Percentiles rank a stretch among this genome's conserved stretches.
These are phyloP conservation scores for Nidularia pulvinata DNA, from an alignment of 768 basidiomycete genomes.

Conservation along the genomic window DNA sequence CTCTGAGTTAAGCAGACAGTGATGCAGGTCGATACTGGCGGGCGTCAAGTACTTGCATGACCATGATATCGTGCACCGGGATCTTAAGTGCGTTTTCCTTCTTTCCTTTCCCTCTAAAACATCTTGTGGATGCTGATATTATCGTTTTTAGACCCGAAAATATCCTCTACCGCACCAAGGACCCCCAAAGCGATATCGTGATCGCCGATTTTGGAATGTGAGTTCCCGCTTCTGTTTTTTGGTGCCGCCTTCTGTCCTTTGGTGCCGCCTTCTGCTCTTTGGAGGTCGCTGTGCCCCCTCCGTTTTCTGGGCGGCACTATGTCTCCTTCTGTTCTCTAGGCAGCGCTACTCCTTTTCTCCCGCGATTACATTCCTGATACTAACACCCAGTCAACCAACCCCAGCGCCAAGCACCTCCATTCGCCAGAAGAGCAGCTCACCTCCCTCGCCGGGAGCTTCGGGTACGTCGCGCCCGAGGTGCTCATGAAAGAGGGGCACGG, in stretches of 20 bases:
- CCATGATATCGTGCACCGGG: slow-evolving; percentile 94
- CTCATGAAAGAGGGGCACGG: slow-evolving; percentile 82
- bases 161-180: slow-evolving; percentile 86
- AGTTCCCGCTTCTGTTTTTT: slow-evolving; percentile 19
- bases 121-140: no score
- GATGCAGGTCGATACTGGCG: slow-evolving; percentile 80
- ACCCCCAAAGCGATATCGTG: slow-evolving; percentile 80
- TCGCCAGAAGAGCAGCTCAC: slow-evolving; percentile 69
- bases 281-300: no score
- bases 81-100: slow-evolving; percentile 70
- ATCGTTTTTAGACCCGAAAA: slow-evolving; percentile 93
- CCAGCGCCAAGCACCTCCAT: slow-evolving; percentile 82
- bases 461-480: slow-evolving; percentile 93
- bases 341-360: no score
- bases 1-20: neutral
- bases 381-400: no score
- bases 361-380: no score
- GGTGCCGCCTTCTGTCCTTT: no score
- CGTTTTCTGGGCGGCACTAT: no score
- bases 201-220: slow-evolving; percentile 98
- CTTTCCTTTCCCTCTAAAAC: no score
- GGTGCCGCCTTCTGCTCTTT: no score
- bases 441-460: slow-evolving; percentile 79
- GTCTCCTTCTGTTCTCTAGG: no score
- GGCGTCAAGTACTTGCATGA: slow-evolving; percentile 91